Conservation (phyloP, 2,329 filamentous ascomycete genomes). For the Cordyceps cateniannulata region DNA sequence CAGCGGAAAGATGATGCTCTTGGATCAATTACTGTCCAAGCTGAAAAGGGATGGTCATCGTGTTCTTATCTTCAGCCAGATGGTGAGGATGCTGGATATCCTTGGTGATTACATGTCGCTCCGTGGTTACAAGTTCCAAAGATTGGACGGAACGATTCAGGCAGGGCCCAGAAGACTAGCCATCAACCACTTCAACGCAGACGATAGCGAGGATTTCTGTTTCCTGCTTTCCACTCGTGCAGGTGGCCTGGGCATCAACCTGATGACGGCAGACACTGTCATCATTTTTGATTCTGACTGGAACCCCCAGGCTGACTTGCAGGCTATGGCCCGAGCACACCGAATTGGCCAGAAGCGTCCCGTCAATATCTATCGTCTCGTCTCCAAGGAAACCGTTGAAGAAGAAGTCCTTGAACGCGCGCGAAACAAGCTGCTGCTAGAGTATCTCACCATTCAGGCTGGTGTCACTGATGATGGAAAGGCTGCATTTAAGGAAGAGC, state of each 20-base stretch:
- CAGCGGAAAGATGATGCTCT: conserved; percentile 99
- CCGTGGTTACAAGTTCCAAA: conserved; percentile 90
- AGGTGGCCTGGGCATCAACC: conserved; percentile 94
- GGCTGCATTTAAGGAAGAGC: conserved; percentile 66
- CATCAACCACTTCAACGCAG: conserved; percentile 98
- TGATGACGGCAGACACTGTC: conserved; percentile 98
- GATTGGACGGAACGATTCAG: conserved; percentile 90
- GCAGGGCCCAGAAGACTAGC: conserved; percentile 82
- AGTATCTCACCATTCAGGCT: conserved; percentile 94
- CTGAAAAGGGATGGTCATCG: conserved; percentile 89
- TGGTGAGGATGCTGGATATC: conserved; percentile 98
- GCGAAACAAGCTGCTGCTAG: conserved; percentile 93
- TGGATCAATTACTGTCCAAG: conserved; percentile 92
- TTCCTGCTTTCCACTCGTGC: conserved; percentile 93
- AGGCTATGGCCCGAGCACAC: conserved; percentile 97
- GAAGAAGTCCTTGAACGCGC: conserved; percentile 95
- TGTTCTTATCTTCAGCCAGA: conserved; percentile 97
- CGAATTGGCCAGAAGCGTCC: conserved; percentile 95
- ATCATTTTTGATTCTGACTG: conserved; percentile 98
- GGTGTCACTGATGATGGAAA: conserved; percentile 95
- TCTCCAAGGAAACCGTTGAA: conserved; percentile 97
- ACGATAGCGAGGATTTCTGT: conserved; percentile 90
- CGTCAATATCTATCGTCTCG: conserved; percentile 91
- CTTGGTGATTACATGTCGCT: conserved; percentile 88
- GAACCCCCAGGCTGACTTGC: conserved; percentile 97